Base-by-base conservation (phyloP, 805 yeast genomes). In the Yarrowia hollandica region DNA sequence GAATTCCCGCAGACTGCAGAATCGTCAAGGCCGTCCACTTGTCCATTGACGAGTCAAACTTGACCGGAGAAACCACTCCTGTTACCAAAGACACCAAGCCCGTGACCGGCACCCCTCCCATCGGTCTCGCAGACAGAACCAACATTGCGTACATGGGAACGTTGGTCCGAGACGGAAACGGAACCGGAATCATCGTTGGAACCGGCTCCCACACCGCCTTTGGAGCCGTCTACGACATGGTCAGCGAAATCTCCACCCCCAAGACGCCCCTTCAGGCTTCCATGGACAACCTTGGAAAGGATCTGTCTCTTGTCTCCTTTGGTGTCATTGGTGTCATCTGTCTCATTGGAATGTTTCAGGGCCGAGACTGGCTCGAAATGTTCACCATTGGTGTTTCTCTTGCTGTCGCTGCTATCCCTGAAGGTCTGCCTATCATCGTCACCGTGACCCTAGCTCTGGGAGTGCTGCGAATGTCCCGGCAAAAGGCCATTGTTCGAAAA, bases 351-450 rank as follows among this genome's bases (percentile, higher is more conserved):
- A 79, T 94, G 18, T 61, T 89, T 48, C 96, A 94, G 75, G 98
- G 99, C 50, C 86, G 96, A 63, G 80, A 88, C 9, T 91, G 97
- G 97, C 79, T 94, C 60, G 98, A 94, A 63, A 94, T 95, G 97
- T 92, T 94, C 74, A 97, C 92, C 72, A 90, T 94, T 61, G 89
- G 97, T 1, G 99, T 94, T 9, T 90, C 97, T 1, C 78, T 94
- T 63, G 99, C 99, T 2, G 99, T 94, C 16, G 99, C 99, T 54
- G 99, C 99, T 3, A 94, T 94, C 66, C 99, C 99, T 5, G 99
- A 94, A 73, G 99, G 99, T 59, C 80, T 94, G 65, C 99, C 99
- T 0, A 94, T 94, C 67, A 94, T 94, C 71, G 99, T 94, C 37
- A 92, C 99, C 5, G 99, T 94, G 9, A 94, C 99, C 0, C 77